Base-by-base conservation (phyloP, 2,329 filamentous ascomycete genomes). In the Ophiostoma ips region DNA sequence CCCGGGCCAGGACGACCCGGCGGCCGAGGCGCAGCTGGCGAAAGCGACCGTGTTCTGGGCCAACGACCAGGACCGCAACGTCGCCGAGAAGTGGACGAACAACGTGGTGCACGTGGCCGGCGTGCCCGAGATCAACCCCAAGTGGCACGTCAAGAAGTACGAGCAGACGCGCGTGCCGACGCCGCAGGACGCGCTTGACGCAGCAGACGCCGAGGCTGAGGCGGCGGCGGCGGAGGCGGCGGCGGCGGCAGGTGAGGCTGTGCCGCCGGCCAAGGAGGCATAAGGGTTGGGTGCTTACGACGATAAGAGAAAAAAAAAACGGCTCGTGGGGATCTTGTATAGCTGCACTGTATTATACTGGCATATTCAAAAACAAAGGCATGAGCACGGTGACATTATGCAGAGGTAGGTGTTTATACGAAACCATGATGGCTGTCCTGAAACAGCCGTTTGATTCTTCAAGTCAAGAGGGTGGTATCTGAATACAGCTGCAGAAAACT, bases 31-130 rank as follows among this genome's bases (percentile, higher is more conserved):
- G 44, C 43, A 51, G 50, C 54, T 59, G 46, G 54, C 53, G 36
- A 45, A 60, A 24, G 70, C 71, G 0, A 72, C 66, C 6, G 64
- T 79, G 33, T 74, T 64, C 61, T 79, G 76, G 76, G 61, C 64
- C 19, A 67, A 76, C 55, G 65, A 69, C 48, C 58, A 64, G 51
- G 73, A 78, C 55, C 65, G 61, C 52, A 62, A 67, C 31, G 71
- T 67, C 53, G 76, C 75, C 0, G 53, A 62, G 56, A 52, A 59
- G 16, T 79, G 76, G 76, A 61, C 75, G 8, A 53, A 57, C 8
- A 79, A 79, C 50, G 75, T 79, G 55, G 63, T 60, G n/a, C 76
- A 79, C 55, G 60, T 66, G 10, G 55, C 70, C 31, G 64, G 67
- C 19, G 60, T 73, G 24, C 58, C 65, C 12, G 33, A 46, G 44